Evolutionary conservation across 2,329 filamentous ascomycete genomes (phyloP), one percentile per base, ranked within the genome.

Genomic region (Cladobotryum mycophilum): DNA sequence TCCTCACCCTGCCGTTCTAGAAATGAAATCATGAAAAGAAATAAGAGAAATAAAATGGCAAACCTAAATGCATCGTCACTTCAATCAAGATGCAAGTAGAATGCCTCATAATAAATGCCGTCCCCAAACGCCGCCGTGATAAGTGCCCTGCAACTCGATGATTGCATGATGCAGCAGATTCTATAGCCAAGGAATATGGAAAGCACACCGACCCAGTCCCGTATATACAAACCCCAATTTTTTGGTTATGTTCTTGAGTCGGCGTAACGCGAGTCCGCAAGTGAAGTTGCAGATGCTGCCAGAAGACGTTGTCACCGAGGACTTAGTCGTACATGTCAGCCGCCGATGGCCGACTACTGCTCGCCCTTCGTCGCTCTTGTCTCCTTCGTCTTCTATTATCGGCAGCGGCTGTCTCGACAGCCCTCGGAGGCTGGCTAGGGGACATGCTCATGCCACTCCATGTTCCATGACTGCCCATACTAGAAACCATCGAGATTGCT

Each of bases 301-400:
- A 25, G 38, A 37, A 47, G 49, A 20, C 33, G 20, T 13, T 14
- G 13, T 18, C n/a, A 36, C 40, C 30, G 22, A 37, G 43, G 17
- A 22, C 35, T 57, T 64, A 68, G 34, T 70, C 66, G 57, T 66
- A 70, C 67, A 70, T 71, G 54, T 71, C 68, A 15, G 57, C 57
- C 41, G 61, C 66, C 2, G 61, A 60, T 41, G 64, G 68, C 42
- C 65, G 56, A 30, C 58, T 58, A 51, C 62, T 70, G 64, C 58
- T 71, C 56, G 58, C 72, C 66, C 65, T 69, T 57, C 81, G 61
- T 52, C 71, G 71, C 64, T 85, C 81, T 53, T 75, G 62, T 56
- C 81, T 71, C 58, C 81, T 73, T 61, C 81, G 69, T 56, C 78
- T 64, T 55, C 81, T 69, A 52, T 78, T 76, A 51, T 83, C 76